Percentiles rank a stretch among this genome's conserved stretches.
Evolutionary conservation across 208 protist species (phyloP).

Genomic region (Crithidia expoeki): DNA sequence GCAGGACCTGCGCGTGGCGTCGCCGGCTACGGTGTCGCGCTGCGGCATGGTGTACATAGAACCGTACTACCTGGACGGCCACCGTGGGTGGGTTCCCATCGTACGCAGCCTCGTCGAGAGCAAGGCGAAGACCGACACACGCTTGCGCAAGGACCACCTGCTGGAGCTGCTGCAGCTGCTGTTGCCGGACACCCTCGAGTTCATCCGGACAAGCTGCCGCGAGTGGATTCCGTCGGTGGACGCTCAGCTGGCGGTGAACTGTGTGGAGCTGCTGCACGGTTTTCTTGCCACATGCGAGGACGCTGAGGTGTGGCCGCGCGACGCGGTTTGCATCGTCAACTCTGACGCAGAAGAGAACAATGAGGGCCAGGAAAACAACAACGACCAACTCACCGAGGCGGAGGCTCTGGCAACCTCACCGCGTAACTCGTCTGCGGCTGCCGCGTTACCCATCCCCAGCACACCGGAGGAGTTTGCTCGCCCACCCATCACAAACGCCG

Average conservation of each 20-base stretch:
- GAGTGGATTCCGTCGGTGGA: constrained; percentile 93
- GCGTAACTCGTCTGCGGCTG: constrained; percentile 21
- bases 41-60: constrained; percentile 99
- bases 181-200: constrained; percentile 86
- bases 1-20: constrained; percentile 96
- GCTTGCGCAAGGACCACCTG: constrained; percentile 66
- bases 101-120: constrained; percentile 63
- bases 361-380: constrained; percentile 35
- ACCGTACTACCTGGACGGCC: constrained; percentile 90
- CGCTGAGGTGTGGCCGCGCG: constrained; percentile 54
- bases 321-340: constrained; percentile 43
- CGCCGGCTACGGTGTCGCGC: constrained; percentile 98
- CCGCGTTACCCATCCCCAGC: constrained; percentile 24
- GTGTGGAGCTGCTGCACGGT: constrained; percentile 89
- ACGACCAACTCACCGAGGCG: constrained; percentile 6
- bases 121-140: constrained; percentile 49
- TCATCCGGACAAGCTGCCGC: constrained; percentile 83
- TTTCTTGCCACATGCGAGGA: constrained; percentile 69
- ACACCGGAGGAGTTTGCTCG: constrained; percentile 75
- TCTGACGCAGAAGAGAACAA: constrained; percentile 32
- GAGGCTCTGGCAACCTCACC: constrained; percentile 6
- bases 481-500: constrained; percentile 58
- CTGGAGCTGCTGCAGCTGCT: constrained; percentile 73
- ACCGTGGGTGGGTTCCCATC: constrained; percentile 90
- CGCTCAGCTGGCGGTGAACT: constrained; percentile 89